Evolutionary conservation across 768 basidiomycete genomes (phyloP).

Genomic region (Multifurca ochricompacta): DNA sequence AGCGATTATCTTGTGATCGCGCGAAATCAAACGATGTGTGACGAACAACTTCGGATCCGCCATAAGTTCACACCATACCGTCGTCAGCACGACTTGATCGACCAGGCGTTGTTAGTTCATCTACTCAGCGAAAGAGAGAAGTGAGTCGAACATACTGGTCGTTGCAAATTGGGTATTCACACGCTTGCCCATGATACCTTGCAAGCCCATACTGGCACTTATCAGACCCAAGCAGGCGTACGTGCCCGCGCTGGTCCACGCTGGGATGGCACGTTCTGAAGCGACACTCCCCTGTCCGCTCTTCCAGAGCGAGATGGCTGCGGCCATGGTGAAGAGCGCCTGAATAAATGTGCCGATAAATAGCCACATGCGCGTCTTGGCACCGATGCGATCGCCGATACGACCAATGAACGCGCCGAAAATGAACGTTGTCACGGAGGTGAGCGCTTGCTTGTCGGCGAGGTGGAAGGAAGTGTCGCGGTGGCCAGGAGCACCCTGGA

Average conservation of each 20-base stretch:
- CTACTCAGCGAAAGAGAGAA: background rate
- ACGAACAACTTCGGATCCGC: constrained; percentile 71
- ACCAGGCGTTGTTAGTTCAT: background rate
- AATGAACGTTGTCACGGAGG: constrained; percentile 72
- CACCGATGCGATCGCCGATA: constrained; percentile 74
- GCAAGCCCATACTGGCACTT: constrained; percentile 72
- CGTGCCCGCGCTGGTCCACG: constrained; percentile 61
- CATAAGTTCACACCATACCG: constrained; percentile 84
- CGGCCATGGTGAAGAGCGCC: constrained; percentile 66
- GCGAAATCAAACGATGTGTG: constrained; percentile 43
- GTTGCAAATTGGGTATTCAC: constrained; percentile 74
- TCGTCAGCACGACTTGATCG: constrained; percentile 66
- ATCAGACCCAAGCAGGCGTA: constrained; percentile 73
- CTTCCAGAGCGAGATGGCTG: constrained; percentile 65
- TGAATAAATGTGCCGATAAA: constrained; percentile 64
- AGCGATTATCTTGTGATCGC: constrained; percentile 67
- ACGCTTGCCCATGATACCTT: constrained; percentile 80
- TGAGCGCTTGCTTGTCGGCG: constrained; percentile 78
- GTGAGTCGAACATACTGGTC: constrained; percentile 42
- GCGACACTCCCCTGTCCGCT: constrained; percentile 51
- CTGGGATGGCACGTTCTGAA: constrained; percentile 47
- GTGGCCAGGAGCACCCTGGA: constrained; percentile 39
- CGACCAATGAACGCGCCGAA: constrained; percentile 72
- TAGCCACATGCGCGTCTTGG: constrained; percentile 70
- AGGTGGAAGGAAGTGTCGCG: constrained; percentile 60